Conservation (phyloP, 2,329 filamentous ascomycete genomes). For the Ceratocystis eucalypticola region DNA sequence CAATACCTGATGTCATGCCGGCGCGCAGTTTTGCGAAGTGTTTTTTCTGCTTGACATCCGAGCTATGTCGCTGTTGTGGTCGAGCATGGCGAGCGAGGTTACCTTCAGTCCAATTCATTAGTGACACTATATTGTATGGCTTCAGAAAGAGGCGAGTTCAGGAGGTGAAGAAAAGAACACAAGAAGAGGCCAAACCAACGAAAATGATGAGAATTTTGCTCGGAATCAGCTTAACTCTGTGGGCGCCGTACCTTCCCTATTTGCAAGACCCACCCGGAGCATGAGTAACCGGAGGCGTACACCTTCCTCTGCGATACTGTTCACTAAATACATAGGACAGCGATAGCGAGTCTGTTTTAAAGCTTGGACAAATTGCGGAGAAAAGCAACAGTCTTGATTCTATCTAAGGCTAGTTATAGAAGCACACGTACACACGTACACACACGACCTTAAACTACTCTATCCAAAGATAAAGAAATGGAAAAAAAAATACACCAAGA, state of each 20-base stretch:
- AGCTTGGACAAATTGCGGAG: background rate
- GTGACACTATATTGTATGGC: background rate
- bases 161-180: background rate
- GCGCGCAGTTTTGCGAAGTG: constrained; percentile 26
- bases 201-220: background rate
- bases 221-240: background rate
- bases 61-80: constrained; percentile 25
- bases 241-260: background rate
- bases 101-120: constrained; percentile 34
- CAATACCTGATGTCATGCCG: background rate
- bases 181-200: background rate
- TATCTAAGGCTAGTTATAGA: background rate
- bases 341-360: background rate
- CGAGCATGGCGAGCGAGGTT: constrained; percentile 28
- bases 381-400: background rate
- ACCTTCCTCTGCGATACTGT: background rate
- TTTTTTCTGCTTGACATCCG: constrained; percentile 28
- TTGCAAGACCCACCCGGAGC: background rate
- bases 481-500: background rate
- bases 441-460: background rate
- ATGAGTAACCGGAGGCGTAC: background rate
- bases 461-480: background rate
- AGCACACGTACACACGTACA: background rate
- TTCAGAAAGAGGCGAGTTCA: background rate
- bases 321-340: background rate